phyloP scores from a whole-genome alignment of 805 yeast species.

The Ogataea henricii region DNA sequence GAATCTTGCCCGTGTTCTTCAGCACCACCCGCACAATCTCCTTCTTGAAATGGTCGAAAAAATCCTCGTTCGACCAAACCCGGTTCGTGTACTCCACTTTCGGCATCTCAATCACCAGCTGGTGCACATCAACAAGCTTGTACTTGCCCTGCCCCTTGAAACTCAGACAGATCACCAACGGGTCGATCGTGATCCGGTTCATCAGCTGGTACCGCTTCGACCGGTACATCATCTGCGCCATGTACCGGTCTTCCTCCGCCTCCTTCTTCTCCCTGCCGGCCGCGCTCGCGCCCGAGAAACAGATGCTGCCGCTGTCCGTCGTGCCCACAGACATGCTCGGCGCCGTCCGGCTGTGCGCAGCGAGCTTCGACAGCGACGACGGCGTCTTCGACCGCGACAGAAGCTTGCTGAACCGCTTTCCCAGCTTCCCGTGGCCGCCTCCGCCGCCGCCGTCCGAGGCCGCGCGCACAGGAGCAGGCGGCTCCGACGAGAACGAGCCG shows the following conservation, averaged over 20 bases:
- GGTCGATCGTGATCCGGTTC: conserved; percentile 33
- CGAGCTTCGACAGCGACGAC: background rate
- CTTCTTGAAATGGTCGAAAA: conserved; percentile 61
- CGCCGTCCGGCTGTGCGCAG: background rate
- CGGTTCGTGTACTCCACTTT: conserved; percentile 56
- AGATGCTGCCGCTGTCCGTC: conserved; percentile 4
- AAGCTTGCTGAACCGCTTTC: conserved; percentile 14
- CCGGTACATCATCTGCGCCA: conserved; percentile 43
- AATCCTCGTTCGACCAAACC: conserved; percentile 74
- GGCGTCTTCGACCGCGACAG: conserved; percentile 7
- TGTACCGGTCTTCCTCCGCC: conserved; percentile 35
- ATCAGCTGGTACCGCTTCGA: conserved; percentile 45
- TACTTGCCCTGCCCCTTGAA: conserved; percentile 75
- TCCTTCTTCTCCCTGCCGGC: conserved; percentile 3
- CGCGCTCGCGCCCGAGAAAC: background rate
- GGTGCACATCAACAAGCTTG: conserved; percentile 73
- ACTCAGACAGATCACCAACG: conserved; percentile 55
- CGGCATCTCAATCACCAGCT: conserved; percentile 69
- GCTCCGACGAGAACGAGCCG: no score
- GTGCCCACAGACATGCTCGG: background rate
- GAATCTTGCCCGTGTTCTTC: conserved; percentile 71
- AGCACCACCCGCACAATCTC: conserved; percentile 57
- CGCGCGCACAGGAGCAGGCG: background rate
- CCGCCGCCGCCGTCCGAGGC: background rate
- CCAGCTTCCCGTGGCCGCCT: conserved; percentile 4